Percentiles rank a stretch among this genome's conserved stretches.
phyloP scores from a whole-genome alignment of 1,139 yeast species.

The Trichomonascaceae sp. region DNA sequence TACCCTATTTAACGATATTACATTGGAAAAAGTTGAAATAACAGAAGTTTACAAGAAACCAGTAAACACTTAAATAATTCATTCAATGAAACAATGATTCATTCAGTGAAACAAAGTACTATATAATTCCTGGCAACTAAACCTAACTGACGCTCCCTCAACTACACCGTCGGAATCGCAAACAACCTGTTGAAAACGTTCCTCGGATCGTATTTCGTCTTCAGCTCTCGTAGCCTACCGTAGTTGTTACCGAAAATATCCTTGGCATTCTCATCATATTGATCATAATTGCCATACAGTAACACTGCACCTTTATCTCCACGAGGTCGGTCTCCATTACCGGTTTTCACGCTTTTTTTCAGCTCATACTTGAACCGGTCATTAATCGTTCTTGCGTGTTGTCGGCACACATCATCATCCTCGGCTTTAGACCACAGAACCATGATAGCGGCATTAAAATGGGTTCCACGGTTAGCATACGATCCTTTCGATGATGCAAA shows the following conservation, averaged over 20 bases:
- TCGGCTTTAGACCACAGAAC: not conserved
- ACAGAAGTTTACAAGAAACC: too few species aligned
- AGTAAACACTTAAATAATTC: too few species aligned
- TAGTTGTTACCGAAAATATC: not conserved
- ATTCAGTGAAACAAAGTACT: too few species aligned
- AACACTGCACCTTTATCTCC: not conserved
- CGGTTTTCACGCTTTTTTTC: not conserved
- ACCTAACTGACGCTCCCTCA: not conserved
- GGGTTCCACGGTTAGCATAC: not conserved
- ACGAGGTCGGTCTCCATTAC: not conserved
- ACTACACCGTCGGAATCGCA: conserved; percentile 10
- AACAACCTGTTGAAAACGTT: not conserved
- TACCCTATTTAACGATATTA: too few species aligned
- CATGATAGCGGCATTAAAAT: not conserved
- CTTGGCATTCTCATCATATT: not conserved
- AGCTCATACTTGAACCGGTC: not conserved
- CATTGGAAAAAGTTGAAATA: too few species aligned
- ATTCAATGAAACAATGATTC: too few species aligned
- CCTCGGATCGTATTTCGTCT: not conserved
- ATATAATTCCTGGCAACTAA: too few species aligned
- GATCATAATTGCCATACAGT: not conserved
- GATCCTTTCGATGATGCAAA: not conserved
- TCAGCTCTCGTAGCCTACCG: not conserved
- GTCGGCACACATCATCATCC: not conserved
- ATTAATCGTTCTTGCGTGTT: not conserved